Evolutionary conservation across 2,329 filamentous ascomycete genomes (phyloP), one percentile per base, ranked within the genome.

Genomic region (Trichoderma sp.): DNA sequence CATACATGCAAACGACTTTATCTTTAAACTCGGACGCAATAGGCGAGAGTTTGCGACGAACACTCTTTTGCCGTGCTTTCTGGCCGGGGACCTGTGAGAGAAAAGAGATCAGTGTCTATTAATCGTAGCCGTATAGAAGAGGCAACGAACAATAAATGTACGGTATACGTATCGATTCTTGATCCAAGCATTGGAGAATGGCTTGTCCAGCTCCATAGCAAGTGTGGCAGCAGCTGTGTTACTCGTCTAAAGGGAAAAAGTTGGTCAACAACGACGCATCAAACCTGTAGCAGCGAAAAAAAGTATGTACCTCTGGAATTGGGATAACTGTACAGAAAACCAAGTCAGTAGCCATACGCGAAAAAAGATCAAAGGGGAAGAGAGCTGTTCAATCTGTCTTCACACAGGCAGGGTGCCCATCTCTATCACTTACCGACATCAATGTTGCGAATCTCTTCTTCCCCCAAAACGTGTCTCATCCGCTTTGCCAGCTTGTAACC

Each of bases 1-100:
- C 94, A 2, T 49, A 49, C 88, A 5, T 97, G 94, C 70, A 97
- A 8, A 98, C 91, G 70, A 90, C 92, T 74, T 91, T 90, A 73
- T 87, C 92, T 69, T 89, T 85, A 80, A 97, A 97, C 77, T 97
- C 94, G 47, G 90, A 89, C 31, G 90, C 88, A 80, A 97, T 97
- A 24, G 94, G 89, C 71, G 92, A 95, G 49, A 98, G 86, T 82
- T 98, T 98, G 60, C 94, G 88, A 4, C 95, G 90, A 11, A 98
- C 93, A 73, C 93, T 91, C 81, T 95, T 95, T 76, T 96, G 89
- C 4, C 94, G 87, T 21, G 89, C 87, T 73, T 88, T 88, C 79
- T 97, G 94, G 33, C 61, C 61, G 21, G 61, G 61, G 16, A 64
- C 11, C 47, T 49, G 11, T 24, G 11, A n/a, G 24, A 49, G 24